Evolutionary conservation across 805 yeast species (phyloP).

Genomic region (Ogataea neopini): DNA sequence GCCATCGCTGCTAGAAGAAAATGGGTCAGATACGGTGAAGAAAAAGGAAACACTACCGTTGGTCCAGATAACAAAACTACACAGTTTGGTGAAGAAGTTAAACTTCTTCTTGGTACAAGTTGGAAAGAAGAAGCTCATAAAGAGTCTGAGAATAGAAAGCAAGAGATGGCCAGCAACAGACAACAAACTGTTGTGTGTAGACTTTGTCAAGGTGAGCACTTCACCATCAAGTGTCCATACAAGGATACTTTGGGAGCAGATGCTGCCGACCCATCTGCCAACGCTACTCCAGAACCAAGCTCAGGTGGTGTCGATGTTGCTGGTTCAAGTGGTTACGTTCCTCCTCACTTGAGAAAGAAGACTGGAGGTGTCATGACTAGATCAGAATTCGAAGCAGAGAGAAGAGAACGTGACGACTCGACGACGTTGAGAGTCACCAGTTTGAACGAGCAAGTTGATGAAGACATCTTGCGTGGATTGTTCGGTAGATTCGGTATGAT

Average conservation of each 20-base stretch:
- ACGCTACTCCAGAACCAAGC: conserved; percentile 18
- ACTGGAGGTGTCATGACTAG: conserved; percentile 37
- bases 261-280: conserved; percentile 21
- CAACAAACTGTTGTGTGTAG: conserved; percentile 71
- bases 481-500: conserved; percentile 64
- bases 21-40: conserved; percentile 89
- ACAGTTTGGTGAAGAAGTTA: conserved; percentile 81
- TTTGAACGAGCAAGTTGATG: conserved; percentile 82
- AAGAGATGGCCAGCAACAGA: conserved; percentile 51
- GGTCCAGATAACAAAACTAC: conserved; percentile 92
- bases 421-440: conserved; percentile 89
- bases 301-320: conserved; percentile 18
- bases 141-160: conserved; percentile 56
- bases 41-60: conserved; percentile 60
- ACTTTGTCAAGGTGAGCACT: conserved; percentile 91
- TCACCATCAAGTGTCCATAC: conserved; percentile 93
- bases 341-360: conserved; percentile 56
- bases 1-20: conserved; percentile 82
- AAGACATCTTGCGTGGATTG: conserved; percentile 76
- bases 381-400: conserved; percentile 37
- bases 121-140: conserved; percentile 80
- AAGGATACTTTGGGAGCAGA: conserved; percentile 74
- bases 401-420: conserved; percentile 71
- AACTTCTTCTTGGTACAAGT: conserved; percentile 67
- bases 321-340: conserved; percentile 50